Conservation (phyloP, 352 stramenopile genomes). For the Lagenidium sp. region DNA sequence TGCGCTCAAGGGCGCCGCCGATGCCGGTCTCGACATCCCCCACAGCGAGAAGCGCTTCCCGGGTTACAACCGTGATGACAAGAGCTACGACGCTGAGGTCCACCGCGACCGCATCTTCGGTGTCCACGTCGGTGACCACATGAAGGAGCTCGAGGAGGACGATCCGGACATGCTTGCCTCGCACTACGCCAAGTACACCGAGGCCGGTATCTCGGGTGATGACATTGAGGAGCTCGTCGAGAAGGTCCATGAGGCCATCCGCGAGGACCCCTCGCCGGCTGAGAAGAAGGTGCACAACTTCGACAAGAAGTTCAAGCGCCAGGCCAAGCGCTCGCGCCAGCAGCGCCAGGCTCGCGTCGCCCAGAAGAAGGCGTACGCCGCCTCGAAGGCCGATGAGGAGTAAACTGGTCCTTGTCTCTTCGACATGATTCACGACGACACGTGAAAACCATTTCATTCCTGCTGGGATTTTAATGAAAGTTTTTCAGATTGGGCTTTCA, state of each 20-base stretch:
- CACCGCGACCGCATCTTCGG: slow-evolving; percentile 98
- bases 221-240: slow-evolving; percentile 90
- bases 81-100: slow-evolving; percentile 97
- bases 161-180: slow-evolving; percentile 97
- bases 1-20: slow-evolving; percentile 97
- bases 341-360: slow-evolving; percentile 93
- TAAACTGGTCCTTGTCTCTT: slow-evolving; percentile 8
- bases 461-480: too few species aligned
- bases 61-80: slow-evolving; percentile 97
- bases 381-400: slow-evolving; percentile 20
- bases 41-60: slow-evolving; percentile 99
- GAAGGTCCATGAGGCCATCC: slow-evolving; percentile 96
- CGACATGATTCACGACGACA: too few species aligned
- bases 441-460: too few species aligned
- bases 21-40: slow-evolving; percentile 98
- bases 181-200: slow-evolving; percentile 96
- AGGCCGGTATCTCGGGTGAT: slow-evolving; percentile 89
- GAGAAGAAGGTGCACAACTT: slow-evolving; percentile 89
- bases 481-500: slow-evolving; percentile 9
- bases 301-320: slow-evolving; percentile 94
- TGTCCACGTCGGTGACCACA: slow-evolving; percentile 97
- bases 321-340: slow-evolving; percentile 90
- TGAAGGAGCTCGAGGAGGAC: slow-evolving; percentile 99
- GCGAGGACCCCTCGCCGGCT: slow-evolving; percentile 91
- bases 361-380: slow-evolving; percentile 95